Percentiles rank a stretch among this genome's conserved stretches.
These are phyloP conservation scores for Solanum corneliomulleri DNA, from an alignment of 257 asterid species.

Conservation along the genomic window DNA sequence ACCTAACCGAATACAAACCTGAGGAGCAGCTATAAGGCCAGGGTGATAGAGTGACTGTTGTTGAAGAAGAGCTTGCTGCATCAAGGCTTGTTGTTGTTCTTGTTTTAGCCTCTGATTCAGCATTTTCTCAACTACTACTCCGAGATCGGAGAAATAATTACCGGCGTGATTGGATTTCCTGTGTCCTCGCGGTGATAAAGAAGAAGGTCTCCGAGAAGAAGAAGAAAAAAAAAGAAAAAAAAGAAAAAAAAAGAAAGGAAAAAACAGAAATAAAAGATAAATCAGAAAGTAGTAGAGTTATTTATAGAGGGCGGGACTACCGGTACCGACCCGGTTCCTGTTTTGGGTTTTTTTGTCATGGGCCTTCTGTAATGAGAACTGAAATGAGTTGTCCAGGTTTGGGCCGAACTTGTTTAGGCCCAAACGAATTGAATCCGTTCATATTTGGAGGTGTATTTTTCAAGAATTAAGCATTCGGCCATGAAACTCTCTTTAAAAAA, in stretches of 20 bases:
- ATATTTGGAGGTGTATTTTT: background rate
- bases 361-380: background rate
- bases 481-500: no score
- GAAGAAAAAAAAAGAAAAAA: background rate
- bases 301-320: constrained; percentile 1
- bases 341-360: background rate
- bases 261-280: background rate
- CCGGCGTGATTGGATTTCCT: constrained; percentile 32
- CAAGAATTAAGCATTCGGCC: background rate
- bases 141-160: constrained; percentile 3
- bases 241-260: background rate
- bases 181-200: constrained; percentile 4
- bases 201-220: constrained; percentile 12
- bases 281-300: background rate
- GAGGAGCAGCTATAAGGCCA: constrained; percentile 88
- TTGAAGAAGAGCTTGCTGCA: constrained; percentile 93
- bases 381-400: background rate
- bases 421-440: background rate
- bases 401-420: background rate
- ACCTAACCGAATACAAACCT: constrained; percentile 29
- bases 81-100: constrained; percentile 83
- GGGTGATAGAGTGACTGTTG: constrained; percentile 89
- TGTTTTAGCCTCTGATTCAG: constrained; percentile 80
- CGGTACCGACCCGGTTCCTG: background rate
- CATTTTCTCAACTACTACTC: constrained; percentile 29